These are phyloP conservation scores for Chrysopogon serrulatus DNA, from an alignment of 176 grass and related monocot genomes.

Conservation along the genomic window DNA sequence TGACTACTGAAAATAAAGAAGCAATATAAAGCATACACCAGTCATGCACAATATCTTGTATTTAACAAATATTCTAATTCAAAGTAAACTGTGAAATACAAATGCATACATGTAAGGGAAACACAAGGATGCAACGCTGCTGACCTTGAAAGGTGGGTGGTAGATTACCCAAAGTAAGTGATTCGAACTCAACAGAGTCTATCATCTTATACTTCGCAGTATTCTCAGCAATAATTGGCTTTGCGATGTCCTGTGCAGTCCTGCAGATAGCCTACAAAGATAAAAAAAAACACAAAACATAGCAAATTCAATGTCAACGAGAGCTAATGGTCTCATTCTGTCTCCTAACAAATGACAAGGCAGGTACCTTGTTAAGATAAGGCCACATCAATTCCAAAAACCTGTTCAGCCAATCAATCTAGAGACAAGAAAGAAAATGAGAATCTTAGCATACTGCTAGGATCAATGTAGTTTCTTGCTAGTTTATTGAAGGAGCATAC, in stretches of 20 bases:
- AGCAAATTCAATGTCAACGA: constrained; percentile 11
- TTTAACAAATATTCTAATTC: not conserved
- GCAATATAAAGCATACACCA: not conserved
- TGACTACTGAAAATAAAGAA: not conserved
- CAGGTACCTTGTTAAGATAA: constrained; percentile 81
- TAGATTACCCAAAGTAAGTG: constrained; percentile 77
- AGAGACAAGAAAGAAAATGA: constrained; percentile 18
- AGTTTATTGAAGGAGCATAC: constrained; percentile 38
- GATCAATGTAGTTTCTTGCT: not conserved
- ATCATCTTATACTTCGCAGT: constrained; percentile 80
- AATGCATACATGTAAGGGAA: not conserved
- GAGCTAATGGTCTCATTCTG: not conserved
- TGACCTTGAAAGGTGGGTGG: constrained; percentile 93
- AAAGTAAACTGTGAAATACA: not conserved
- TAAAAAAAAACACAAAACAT: constrained; percentile 20
- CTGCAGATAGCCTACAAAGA: constrained; percentile 79
- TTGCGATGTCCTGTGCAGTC: constrained; percentile 71
- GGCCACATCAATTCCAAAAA: constrained; percentile 95
- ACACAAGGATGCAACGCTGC: not conserved
- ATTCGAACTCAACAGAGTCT: constrained; percentile 82
- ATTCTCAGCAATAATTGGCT: constrained; percentile 91
- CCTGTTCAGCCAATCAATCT: constrained; percentile 99
- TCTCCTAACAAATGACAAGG: not conserved
- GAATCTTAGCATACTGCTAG: not conserved
- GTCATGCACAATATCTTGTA: not conserved